Evolutionary conservation across 352 stramenopile species (phyloP), one percentile per base, ranked within the genome.

Genomic region (Poterioochromonas sp.): DNA sequence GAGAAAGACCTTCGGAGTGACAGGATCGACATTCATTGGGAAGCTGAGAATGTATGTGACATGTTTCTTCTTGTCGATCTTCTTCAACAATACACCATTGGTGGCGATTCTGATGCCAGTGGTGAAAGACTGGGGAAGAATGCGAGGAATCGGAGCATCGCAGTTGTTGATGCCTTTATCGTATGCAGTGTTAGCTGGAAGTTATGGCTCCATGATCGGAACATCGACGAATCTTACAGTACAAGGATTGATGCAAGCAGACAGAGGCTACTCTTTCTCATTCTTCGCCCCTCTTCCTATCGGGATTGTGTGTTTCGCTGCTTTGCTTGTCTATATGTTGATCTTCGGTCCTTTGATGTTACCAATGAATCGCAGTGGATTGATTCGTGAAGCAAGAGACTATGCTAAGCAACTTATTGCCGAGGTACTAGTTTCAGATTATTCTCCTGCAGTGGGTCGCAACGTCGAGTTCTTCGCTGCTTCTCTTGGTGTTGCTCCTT

Each of bases 151-250:
- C 79, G 63, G 79, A 37, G 51, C 81, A 0, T 84, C 79, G 18
- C 76, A 74, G 20, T 83, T 85, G 15, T 74, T 85, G 34, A 85
- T 85, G n/a, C 82, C 81, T 26, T 68, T 84, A 37, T 65, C 20
- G 41, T 63, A 73, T 74, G 63, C 54, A 8, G 39, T 58, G 58
- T 83, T 83, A 34, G 68, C 84, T 43, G 82, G 82, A 35, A 76
- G 80, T 8, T 41, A 85, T 34, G 41, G 77, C 18, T 82, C 58
- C 12, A 82, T 86, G 26, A 85, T 85, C 41, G 82, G 82, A 18
- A 86, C 82, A 20, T 84, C 80, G 22, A 85, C 82, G 47, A 85
- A 86, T 69, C 77, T 85, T 47, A 82, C 84, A 3, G 82, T 85
- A 32, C 51, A 85, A 32, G 81, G 82, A 43, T 62, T 84, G n/a